Evolutionary conservation across 1,139 yeast species (phyloP).

Genomic region (Kodamaea plutei): DNA sequence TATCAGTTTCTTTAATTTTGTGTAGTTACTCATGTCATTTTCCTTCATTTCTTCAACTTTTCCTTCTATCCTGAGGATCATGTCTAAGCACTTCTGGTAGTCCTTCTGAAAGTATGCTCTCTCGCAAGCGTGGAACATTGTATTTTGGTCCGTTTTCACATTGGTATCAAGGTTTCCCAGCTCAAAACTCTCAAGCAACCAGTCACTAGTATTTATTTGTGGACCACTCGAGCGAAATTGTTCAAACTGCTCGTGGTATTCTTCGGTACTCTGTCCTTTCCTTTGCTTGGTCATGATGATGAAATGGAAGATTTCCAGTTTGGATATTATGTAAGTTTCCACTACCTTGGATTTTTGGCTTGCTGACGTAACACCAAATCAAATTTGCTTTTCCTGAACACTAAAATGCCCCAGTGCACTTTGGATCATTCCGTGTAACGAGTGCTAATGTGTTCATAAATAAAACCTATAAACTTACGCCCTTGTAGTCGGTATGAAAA

Average conservation of each 20-base stretch:
- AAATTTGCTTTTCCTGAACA: no score
- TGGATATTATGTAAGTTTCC: no score
- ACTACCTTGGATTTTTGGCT: no score
- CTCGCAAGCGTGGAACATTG: conserved; percentile 43
- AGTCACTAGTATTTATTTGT: conserved; percentile 39
- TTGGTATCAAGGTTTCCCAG: conserved; percentile 19
- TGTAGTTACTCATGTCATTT: conserved; percentile 27
- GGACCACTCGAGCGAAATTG: conserved; percentile 52
- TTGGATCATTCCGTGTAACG: no score
- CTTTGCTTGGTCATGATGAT: conserved; percentile 21
- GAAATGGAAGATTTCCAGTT: no score
- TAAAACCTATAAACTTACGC: no score
- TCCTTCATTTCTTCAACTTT: conserved; percentile 27
- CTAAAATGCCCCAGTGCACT: no score
- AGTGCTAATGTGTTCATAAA: no score
- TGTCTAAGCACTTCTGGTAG: conserved; percentile 40
- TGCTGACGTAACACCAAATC: no score
- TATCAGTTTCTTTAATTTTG: conserved; percentile 42
- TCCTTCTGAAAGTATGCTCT: conserved; percentile 46
- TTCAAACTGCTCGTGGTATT: conserved; percentile 39
- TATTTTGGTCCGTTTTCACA: conserved; percentile 33
- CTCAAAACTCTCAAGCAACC: conserved; percentile 36
- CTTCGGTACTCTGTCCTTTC: conserved; percentile 58
- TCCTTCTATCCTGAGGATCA: conserved; percentile 26
- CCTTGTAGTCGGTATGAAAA: no score